These are phyloP conservation scores for Cladorrhinum samala DNA, from an alignment of 495 filamentous ascomycete species.

Conservation along the genomic window DNA sequence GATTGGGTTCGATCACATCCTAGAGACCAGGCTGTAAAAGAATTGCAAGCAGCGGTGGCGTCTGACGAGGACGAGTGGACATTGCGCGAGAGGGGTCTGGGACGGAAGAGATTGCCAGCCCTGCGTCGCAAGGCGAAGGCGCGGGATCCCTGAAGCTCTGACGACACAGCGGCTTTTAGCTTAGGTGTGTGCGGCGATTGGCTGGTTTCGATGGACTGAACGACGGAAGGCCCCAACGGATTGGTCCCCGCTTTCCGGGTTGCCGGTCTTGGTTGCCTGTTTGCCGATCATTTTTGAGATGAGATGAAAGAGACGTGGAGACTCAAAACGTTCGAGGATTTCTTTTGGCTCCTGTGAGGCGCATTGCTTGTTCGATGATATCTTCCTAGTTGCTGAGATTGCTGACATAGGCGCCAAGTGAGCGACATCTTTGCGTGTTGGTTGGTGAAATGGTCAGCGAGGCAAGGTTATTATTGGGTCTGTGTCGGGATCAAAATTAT, in stretches of 20 bases:
- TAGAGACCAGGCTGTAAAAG: conserved; percentile 4
- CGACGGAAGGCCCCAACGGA: not conserved
- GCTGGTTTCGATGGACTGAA: not conserved
- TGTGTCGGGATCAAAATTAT: no score
- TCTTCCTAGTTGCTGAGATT: no score
- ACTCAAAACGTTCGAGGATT: not conserved
- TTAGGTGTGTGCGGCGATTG: not conserved
- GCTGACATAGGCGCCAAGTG: no score
- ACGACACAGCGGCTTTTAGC: conserved; percentile 15
- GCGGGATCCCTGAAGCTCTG: conserved; percentile 19
- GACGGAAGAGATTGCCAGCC: conserved; percentile 20
- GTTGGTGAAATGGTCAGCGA: no score
- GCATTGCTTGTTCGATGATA: no score
- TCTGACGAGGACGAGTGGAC: conserved; percentile 11
- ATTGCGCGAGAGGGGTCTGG: conserved; percentile 19
- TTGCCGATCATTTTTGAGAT: not conserved
- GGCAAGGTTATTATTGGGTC: no score
- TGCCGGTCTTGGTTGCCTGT: not conserved
- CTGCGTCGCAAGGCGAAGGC: conserved; percentile 12
- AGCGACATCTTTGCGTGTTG: no score
- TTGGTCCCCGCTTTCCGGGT: not conserved
- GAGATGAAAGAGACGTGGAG: not conserved
- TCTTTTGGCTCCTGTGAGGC: no score
- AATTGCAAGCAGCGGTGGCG: conserved; percentile 1
- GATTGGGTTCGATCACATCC: conserved; percentile 14